Evolutionary conservation across 768 basidiomycete genomes (phyloP).

Genomic region (Termitomyces sp.): DNA sequence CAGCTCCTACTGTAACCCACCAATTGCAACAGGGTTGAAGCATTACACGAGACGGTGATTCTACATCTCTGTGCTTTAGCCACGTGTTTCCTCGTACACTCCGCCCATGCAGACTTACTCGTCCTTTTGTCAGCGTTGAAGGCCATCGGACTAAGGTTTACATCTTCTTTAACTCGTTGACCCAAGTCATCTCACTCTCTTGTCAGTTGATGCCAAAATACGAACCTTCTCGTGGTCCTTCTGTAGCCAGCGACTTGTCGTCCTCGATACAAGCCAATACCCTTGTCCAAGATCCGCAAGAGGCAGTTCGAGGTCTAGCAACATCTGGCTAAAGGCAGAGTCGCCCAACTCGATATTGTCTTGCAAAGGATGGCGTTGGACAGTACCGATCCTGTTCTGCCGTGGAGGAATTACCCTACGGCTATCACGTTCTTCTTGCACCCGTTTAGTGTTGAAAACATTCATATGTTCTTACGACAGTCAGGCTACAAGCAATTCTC

Average conservation of each 20-base stretch:
- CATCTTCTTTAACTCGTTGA: too few relatives aligned
- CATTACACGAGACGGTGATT: too few relatives aligned
- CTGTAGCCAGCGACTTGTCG: background rate
- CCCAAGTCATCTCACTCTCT: background rate
- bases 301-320: background rate
- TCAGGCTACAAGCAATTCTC: background rate
- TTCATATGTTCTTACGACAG: too few relatives aligned
- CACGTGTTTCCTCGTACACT: too few relatives aligned
- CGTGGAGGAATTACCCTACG: background rate
- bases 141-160: background rate
- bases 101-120: too few relatives aligned
- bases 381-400: too few relatives aligned
- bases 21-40: too few relatives aligned
- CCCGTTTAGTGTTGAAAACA: background rate
- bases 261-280: too few relatives aligned
- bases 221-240: background rate
- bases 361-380: background rate
- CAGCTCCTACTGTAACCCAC: too few relatives aligned
- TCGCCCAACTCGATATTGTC: background rate
- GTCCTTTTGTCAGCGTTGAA: background rate
- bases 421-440: background rate
- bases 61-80: too few relatives aligned
- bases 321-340: background rate
- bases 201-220: background rate
- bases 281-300: background rate